Evolutionary conservation across 208 protist genomes (phyloP).

Genomic region (Leishmania tarentolae): DNA sequence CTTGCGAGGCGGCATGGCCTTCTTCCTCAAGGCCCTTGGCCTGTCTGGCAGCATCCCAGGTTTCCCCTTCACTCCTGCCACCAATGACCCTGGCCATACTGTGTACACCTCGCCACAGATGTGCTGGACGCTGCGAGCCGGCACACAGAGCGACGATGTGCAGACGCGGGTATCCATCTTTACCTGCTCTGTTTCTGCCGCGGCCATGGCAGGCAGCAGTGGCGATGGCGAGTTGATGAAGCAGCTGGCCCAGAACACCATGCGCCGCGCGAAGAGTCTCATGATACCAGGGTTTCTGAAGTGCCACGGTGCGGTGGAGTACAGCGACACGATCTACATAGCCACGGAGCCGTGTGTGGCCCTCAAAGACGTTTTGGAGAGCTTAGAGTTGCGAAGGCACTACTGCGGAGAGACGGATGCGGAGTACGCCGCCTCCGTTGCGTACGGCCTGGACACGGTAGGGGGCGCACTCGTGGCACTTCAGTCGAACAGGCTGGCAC

Average conservation of each 20-base stretch:
- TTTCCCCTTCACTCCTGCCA: slow-evolving; percentile 65
- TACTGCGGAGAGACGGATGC: slow-evolving; percentile 26
- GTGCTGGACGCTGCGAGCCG: slow-evolving; percentile 53
- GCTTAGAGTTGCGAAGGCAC: slow-evolving; percentile 17
- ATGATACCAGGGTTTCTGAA: slow-evolving; percentile 75
- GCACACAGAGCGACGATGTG: slow-evolving; percentile 50
- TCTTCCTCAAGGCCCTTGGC: slow-evolving; percentile 76
- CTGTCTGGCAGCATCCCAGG: slow-evolving; percentile 64
- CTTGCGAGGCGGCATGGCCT: slow-evolving; percentile 45
- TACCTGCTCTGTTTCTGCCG: slow-evolving; percentile 29
- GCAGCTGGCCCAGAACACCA: slow-evolving; percentile 59
- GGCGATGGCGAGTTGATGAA: slow-evolving; percentile 19
- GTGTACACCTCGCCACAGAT: slow-evolving; percentile 36
- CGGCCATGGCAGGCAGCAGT: neutral
- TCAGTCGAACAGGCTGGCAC: slow-evolving; percentile 77
- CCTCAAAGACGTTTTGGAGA: slow-evolving; percentile 48
- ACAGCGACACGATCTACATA: slow-evolving; percentile 79
- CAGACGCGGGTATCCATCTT: slow-evolving; percentile 62
- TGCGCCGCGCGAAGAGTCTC: slow-evolving; percentile 78
- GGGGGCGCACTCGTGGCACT: slow-evolving; percentile 56
- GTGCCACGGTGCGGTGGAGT: slow-evolving; percentile 70
- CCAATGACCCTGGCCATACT: slow-evolving; percentile 18
- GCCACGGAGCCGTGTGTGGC: slow-evolving; percentile 78
- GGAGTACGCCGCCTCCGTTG: slow-evolving; percentile 34
- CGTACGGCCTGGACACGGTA: slow-evolving; percentile 66